Evolutionary conservation across 495 filamentous ascomycete species (phyloP).

Genomic region (Astrocystis sublimbata): DNA sequence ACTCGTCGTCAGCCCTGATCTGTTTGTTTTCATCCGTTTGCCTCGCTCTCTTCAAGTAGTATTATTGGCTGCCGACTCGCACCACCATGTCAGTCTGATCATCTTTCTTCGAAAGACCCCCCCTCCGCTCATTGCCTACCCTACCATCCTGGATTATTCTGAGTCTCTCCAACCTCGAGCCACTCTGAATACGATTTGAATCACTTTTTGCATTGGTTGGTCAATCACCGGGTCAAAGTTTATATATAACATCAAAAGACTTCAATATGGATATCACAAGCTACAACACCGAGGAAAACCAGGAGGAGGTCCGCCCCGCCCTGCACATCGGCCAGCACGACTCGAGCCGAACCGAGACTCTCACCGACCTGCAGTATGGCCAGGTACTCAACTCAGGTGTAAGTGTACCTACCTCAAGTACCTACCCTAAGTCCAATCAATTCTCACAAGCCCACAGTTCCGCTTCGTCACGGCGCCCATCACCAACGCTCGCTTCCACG

Average conservation of each 20-base stretch:
- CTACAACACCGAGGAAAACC: constrained; percentile 55
- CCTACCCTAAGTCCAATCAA: neutral
- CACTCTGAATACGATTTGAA: too few relatives aligned
- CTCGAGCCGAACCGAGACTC: constrained; percentile 58
- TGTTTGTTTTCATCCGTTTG: neutral
- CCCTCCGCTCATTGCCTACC: neutral
- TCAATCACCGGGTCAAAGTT: too few relatives aligned
- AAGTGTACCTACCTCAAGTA: constrained; percentile 38
- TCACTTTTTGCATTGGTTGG: too few relatives aligned
- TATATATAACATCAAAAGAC: too few relatives aligned
- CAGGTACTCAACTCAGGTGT: constrained; percentile 67
- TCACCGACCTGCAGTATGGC: constrained; percentile 63
- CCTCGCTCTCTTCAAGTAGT: neutral
- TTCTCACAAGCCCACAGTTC: constrained; percentile 61
- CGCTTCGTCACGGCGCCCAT: constrained; percentile 89
- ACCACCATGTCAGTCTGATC: neutral
- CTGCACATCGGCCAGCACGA: constrained; percentile 90
- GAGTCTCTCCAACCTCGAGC: too few relatives aligned
- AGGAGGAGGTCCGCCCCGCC: constrained; percentile 48
- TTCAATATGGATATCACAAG: constrained; percentile 46
- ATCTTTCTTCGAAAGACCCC: neutral
- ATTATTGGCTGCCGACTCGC: neutral
- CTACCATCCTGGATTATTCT: neutral
- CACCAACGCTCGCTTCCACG: constrained; percentile 79
- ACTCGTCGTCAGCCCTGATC: too few relatives aligned